Evolutionary conservation across 176 grass and related monocot genomes (phyloP), one percentile per base, ranked within the genome.

Genomic region (Carex scoparia): DNA sequence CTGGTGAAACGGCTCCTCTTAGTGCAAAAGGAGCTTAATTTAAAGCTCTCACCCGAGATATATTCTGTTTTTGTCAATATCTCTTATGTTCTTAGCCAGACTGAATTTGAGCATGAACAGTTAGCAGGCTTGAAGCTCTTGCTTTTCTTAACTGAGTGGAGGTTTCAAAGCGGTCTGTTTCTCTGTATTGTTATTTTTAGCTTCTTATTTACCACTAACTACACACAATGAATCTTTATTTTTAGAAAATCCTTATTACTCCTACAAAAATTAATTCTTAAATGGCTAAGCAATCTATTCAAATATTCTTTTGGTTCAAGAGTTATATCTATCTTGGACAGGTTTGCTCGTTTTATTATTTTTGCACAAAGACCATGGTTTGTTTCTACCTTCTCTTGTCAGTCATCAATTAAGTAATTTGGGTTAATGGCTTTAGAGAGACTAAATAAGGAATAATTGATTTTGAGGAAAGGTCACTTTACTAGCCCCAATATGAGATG

Each of bases 71-170:
- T 91, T 81, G 86, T 81, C 83, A 93, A 86, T 85, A 81, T 94
- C 78, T 91, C 95, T 64, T 87, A 86, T 79, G 87, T 77, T 85
- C 91, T 95, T 58, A 85, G 69, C 76, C 86, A 79, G 51, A 80
- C 86, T n/a, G 93, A 98, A 71, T 93, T 95, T 95, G 91, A 95
- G 88, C 90, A 93, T 65, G 95, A 98, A 59, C 95, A 98, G 37
- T 65, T 98, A 81, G 83, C 81, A 54, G 91, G 82, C 59, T 85
- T 94, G 88, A 98, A 95, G 85, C 90, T 95, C 83, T 81, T 95
- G 61, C 62, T 83, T 81, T 91, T 94, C 81, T 79, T 95, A 84
- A 87, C 88, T 27, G 89, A 95, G 18, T 98, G 93, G 91, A 98
- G 89, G 88, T 79, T 87, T 89, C 87, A 93, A 89, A 90, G 86